These are phyloP conservation scores for Hericium alpestre DNA, from an alignment of 768 basidiomycete genomes.

Conservation along the genomic window DNA sequence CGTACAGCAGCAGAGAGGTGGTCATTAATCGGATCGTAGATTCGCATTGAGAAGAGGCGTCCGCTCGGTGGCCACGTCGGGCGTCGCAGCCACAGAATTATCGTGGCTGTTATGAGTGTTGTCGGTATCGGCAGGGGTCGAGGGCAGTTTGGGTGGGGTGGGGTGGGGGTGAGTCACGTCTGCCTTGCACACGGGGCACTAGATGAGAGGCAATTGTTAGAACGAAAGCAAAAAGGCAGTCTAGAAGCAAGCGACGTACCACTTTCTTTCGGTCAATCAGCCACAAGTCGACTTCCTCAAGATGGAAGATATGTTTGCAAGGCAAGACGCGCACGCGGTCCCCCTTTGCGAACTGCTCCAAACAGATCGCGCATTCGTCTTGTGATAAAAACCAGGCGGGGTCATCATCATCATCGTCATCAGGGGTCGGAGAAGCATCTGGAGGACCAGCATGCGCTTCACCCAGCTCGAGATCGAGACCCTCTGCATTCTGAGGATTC, in stretches of 20 bases:
- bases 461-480: conserved; percentile 10
- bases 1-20: neutral
- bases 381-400: conserved; percentile 76
- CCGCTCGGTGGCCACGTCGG: conserved; percentile 1
- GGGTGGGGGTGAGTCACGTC: conserved; percentile 63
- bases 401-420: conserved; percentile 22
- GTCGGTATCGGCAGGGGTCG: neutral
- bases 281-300: conserved; percentile 88
- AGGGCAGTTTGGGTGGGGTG: conserved; percentile 7
- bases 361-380: conserved; percentile 86
- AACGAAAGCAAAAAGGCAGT: conserved; percentile 5
- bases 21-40: neutral
- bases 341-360: conserved; percentile 76
- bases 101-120: neutral
- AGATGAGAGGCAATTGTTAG: neutral
- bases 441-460: conserved; percentile 2
- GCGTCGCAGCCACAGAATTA: neutral
- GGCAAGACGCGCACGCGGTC: conserved; percentile 88
- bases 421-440: conserved; percentile 11
- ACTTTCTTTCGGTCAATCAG: conserved; percentile 86
- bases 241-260: conserved; percentile 35
- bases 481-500: conserved; percentile 1
- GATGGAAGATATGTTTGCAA: conserved; percentile 92
- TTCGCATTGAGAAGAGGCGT: conserved; percentile 1
- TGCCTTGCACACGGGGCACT: conserved; percentile 91